These are phyloP conservation scores for Tanacetum coccineum DNA, from an alignment of 129 eudicot genomes.

Conservation along the genomic window DNA sequence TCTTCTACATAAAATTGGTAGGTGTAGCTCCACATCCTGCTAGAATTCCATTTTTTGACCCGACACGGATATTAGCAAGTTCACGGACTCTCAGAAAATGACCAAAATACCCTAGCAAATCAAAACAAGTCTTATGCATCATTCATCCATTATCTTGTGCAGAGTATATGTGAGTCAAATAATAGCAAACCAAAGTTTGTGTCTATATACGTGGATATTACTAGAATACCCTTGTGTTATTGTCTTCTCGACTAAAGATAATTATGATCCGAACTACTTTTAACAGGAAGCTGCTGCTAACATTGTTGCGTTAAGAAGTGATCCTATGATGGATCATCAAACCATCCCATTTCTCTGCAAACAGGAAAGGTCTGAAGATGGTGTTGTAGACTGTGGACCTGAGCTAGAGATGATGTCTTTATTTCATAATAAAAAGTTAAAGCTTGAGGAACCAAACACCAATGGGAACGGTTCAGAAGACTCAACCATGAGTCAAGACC, in stretches of 20 bases:
- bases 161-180: not conserved
- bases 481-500: constrained; percentile 65
- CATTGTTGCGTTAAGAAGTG: constrained; percentile 31
- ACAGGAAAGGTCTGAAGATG: constrained; percentile 63
- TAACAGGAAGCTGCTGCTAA: constrained; percentile 35
- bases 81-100: not conserved
- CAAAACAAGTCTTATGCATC: not conserved
- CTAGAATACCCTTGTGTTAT: not conserved
- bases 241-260: constrained; percentile 15
- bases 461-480: constrained; percentile 62
- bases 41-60: constrained; percentile 3
- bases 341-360: constrained; percentile 55
- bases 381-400: constrained; percentile 26
- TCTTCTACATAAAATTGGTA: not conserved
- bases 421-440: constrained; percentile 49
- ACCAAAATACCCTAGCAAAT: constrained; percentile 7
- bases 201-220: not conserved
- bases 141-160: not conserved
- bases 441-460: constrained; percentile 49
- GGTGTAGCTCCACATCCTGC: constrained; percentile 11
- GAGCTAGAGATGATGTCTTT: constrained; percentile 51
- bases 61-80: not conserved
- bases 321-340: constrained; percentile 26
- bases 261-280: not conserved
- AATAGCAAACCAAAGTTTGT: not conserved